Base-by-base conservation (phyloP, 2,329 filamentous ascomycete species). In the Byssothecium circinans region DNA sequence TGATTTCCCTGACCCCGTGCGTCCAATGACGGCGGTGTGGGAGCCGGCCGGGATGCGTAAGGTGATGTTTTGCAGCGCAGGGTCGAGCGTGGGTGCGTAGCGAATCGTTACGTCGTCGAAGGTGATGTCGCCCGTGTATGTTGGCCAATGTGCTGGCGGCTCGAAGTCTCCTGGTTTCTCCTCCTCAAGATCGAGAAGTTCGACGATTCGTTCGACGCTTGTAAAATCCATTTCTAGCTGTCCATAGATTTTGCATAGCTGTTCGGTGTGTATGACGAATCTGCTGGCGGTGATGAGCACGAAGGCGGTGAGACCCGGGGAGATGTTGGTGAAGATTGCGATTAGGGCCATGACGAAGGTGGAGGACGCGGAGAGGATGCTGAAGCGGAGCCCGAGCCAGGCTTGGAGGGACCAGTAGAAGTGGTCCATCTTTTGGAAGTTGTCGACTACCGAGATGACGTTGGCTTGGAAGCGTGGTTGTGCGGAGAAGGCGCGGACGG, bases 381-480 rank as follows among this genome's bases (percentile, higher is more conserved):
- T 86, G 46, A 94, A 92, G 11, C 91, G 84, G 61, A 87, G 90
- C 66, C 85, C 85, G 2, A 96, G 78, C 91, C 91, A 96, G 7
- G 84, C 83, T 56, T 95, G 89, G 35, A 95, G 78, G 49, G 85
- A 88, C 75, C 91, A 96, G 73, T 95, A 96, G 73, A 96, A 95
- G 68, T 96, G 91, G 61, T 96, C 91, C 81, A 95, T 94, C 65
- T 90, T 90, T 68, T 96, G 91, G 65, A 96, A 96, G 15, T 85
- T 84, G 63, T 96, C 91, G 0, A 91, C 90, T 0, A 91, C 90
- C 2, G 80, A 75, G 27, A 96, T 86, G 43, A 95, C 89, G 41
- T 85, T 81, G 52, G 85, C 81, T 63, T 95, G 89, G 62, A 96
- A 96, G 43, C 87, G 84, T 3, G 80, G 75, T 58, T 95, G 86